Percentiles rank a stretch among this genome's conserved stretches.
These are phyloP conservation scores for Collybia sordida DNA, from an alignment of 768 basidiomycete genomes.

Conservation along the genomic window DNA sequence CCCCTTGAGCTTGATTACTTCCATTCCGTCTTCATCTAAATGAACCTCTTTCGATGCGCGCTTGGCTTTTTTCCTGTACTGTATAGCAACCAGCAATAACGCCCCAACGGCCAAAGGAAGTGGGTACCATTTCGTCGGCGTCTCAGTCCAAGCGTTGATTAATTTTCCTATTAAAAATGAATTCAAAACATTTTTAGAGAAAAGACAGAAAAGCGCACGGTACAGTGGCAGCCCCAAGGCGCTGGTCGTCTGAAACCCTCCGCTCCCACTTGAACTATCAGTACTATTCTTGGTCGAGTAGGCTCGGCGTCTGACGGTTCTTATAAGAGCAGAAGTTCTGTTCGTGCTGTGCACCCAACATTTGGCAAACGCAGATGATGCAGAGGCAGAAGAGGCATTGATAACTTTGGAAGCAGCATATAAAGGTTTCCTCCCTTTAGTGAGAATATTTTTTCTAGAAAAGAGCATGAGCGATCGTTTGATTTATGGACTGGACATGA, in stretches of 20 bases:
- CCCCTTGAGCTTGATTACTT: conserved; percentile 78
- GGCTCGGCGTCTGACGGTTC: conserved; percentile 41
- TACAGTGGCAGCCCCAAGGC: conserved; percentile 45
- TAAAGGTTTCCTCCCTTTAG: conserved; percentile 53
- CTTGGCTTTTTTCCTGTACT: conserved; percentile 63
- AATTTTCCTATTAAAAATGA: conserved; percentile 48
- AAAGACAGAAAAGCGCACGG: conserved; percentile 34
- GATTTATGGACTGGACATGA: conserved; percentile 1
- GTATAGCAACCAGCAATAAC: conserved; percentile 76
- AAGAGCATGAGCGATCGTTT: conserved; percentile 36
- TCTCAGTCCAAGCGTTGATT: conserved; percentile 77
- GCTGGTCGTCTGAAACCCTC: conserved; percentile 18
- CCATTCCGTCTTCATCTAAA: conserved; percentile 81
- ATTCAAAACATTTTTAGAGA: conserved; percentile 5
- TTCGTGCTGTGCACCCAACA: conserved; percentile 56
- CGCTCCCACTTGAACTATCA: conserved; percentile 22
- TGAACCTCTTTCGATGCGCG: conserved; percentile 61
- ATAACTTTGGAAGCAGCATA: conserved; percentile 58
- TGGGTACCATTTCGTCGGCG: conserved; percentile 95
- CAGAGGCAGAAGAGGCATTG: conserved; percentile 47
- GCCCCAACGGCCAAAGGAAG: conserved; percentile 90
- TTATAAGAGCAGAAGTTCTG: conserved; percentile 48
- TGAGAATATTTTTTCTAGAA: conserved; percentile 50
- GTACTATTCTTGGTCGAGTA: conserved; percentile 35
- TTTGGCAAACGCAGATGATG: conserved; percentile 46